Conservation (phyloP, 108 stramenopile genomes). For the Skeletonema costatum region DNA sequence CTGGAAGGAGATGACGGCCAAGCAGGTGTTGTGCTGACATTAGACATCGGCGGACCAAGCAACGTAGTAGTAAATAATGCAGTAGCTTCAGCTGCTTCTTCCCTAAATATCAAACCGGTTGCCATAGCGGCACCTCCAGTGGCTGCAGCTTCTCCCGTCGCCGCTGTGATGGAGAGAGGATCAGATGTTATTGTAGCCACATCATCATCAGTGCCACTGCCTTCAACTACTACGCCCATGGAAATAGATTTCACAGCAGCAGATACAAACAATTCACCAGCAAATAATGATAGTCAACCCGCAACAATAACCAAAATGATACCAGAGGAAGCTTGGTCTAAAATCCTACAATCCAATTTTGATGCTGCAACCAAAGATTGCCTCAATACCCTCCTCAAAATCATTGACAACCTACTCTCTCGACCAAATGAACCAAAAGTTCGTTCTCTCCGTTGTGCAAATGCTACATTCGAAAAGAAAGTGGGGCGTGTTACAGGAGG, state of each 20-base stretch:
- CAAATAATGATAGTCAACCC: background rate
- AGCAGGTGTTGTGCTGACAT: constrained; percentile 39
- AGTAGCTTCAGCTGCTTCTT: constrained; percentile 31
- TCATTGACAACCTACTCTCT: constrained; percentile 75
- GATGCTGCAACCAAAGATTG: constrained; percentile 64
- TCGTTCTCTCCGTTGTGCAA: constrained; percentile 64
- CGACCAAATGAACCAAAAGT: constrained; percentile 68
- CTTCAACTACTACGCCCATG: constrained; percentile 9
- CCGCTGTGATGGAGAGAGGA: constrained; percentile 21
- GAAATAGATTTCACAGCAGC: constrained; percentile 10
- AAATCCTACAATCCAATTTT: constrained; percentile 61
- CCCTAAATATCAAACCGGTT: constrained; percentile 29
- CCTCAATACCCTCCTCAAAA: constrained; percentile 65
- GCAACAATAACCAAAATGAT: background rate
- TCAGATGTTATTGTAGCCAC: background rate
- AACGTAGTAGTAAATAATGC: background rate
- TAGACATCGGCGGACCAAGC: constrained; percentile 18
- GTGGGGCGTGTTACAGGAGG: constrained; percentile 55
- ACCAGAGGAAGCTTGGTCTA: constrained; percentile 44
- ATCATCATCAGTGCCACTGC: background rate
- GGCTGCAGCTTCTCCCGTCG: constrained; percentile 1
- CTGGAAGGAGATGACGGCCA: constrained; percentile 46
- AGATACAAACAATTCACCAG: background rate
- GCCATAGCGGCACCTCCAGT: background rate
- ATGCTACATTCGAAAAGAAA: constrained; percentile 62